Base-by-base conservation (phyloP, 768 basidiomycete genomes). In the Tylopilus vinaceipallidus region DNA sequence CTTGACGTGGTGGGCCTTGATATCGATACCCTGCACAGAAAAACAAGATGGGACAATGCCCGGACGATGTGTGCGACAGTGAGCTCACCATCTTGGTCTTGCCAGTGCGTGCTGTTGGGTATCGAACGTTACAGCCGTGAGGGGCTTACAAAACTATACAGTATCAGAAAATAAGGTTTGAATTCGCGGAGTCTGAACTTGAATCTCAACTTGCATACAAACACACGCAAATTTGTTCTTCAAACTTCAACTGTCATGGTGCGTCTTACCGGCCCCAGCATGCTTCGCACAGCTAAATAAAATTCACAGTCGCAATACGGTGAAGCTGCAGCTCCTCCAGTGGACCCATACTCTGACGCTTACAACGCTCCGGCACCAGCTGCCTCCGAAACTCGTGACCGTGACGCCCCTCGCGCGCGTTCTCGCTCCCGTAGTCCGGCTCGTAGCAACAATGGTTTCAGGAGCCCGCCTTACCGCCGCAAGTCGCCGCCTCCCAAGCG, bases 1-100 rank as follows among this genome's bases (percentile, higher is more conserved):
- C 86, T 90, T 95, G 85, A 97, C 95, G 85, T 99, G 95, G 81
- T 98, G 95, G 73, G 79, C 76, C 72, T 80, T 79, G 75, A 98
- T 83, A 77, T 97, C 94, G 75, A 97, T 95, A 86, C 93, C 94
- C 94, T 91, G 69, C 13, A 33, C 39, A 52, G n/a, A 20, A 16
- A 2, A 37, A 30, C 22, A 20, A 45, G 39, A 35, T 67, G 39
- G 60, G 45, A 59, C 47, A 42, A 37, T 42, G 24, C 39, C 44
- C 60, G 41, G 57, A 54, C 63, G 56, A 59, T 61, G 59, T 45
- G 52, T 57, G 52, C 60, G 58, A 78, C 73, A 66, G 64, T 72
- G 77, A 74, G 74, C 86, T 85, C 79, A 89, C 88, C 88, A 90
- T 90, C 78, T 83, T 85, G 77, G 77, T 77, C 74, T 81, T 81